These are phyloP conservation scores for Dunaliella sp. DNA, from an alignment of 139 green algal species.

Conservation along the genomic window DNA sequence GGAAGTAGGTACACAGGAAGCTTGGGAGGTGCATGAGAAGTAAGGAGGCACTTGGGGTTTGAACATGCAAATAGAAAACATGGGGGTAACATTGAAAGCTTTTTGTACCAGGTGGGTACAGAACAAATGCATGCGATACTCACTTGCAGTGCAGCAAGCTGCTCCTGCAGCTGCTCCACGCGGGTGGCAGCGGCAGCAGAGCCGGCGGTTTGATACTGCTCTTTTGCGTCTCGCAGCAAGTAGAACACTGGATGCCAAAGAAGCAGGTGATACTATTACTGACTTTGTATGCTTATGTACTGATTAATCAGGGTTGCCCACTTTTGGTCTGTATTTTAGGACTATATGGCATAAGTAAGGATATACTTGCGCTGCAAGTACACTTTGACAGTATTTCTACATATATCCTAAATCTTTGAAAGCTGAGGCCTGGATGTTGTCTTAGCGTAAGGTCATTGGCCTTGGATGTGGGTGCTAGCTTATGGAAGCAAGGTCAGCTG, in stretches of 20 bases:
- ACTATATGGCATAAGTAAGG: neutral
- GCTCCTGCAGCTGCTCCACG: constrained; percentile 27
- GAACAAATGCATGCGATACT: neutral
- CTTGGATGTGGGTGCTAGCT: too few species aligned
- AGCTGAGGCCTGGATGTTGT: neutral
- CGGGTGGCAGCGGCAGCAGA: neutral
- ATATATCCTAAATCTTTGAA: neutral
- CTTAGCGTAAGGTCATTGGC: too few species aligned
- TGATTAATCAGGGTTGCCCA: neutral
- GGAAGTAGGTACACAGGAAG: too few species aligned
- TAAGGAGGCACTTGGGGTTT: neutral
- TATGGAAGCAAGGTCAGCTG: too few species aligned
- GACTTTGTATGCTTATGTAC: too few species aligned
- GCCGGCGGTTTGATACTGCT: neutral
- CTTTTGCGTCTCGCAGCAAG: constrained; percentile 39
- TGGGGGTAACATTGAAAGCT: too few species aligned
- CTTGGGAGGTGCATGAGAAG: too few species aligned
- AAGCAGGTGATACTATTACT: too few species aligned
- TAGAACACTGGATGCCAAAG: constrained; percentile 60
- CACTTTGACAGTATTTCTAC: too few species aligned
- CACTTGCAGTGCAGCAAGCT: constrained; percentile 37
- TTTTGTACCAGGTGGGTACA: too few species aligned
- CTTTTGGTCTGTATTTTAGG: neutral
- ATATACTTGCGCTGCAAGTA: neutral
- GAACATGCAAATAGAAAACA: neutral